A percentile compares a stretch with the other conserved stretches of the same genome.
Conservation (phyloP, 2,329 filamentous ascomycete genomes). For the Diaporthe sp. region DNA sequence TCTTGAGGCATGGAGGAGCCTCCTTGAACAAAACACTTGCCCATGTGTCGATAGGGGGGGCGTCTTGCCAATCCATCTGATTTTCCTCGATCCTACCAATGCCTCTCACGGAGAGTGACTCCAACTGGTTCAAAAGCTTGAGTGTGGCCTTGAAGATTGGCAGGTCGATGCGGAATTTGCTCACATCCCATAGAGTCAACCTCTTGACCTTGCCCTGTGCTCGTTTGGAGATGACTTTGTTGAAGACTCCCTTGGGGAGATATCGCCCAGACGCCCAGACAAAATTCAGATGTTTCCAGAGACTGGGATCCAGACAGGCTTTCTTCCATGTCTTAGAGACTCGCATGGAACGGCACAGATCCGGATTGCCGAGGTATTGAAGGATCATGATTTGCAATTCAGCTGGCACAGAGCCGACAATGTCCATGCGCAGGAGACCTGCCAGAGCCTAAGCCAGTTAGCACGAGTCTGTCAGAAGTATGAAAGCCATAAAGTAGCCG, state of each 20-base stretch:
- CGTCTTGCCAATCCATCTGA: neutral
- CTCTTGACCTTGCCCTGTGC: constrained; percentile 11
- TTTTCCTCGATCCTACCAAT: no score
- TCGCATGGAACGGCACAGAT: constrained; percentile 31
- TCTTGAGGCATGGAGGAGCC: constrained; percentile 8
- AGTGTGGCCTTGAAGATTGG: constrained; percentile 8
- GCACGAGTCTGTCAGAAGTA: neutral
- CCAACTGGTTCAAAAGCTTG: neutral
- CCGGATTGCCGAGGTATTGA: neutral
- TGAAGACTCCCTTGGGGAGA: neutral
- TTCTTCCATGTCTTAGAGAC: constrained; percentile 30
- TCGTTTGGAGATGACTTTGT: constrained; percentile 8
- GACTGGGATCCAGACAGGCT: neutral
- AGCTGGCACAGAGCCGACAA: constrained; percentile 1
- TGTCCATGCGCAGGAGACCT: constrained; percentile 24
- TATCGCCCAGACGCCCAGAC: neutral
- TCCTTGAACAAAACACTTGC: neutral
- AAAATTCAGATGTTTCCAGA: constrained; percentile 29
- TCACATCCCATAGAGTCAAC: constrained; percentile 12
- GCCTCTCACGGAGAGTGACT: constrained; percentile 7
- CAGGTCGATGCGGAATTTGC: constrained; percentile 11
- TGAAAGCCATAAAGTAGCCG: no score
- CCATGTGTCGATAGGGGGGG: neutral
- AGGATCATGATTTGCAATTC: constrained; percentile 26
- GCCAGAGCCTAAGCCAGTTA: constrained; percentile 11